Evolutionary conservation across 1,284 basidiomycete genomes (phyloP), one percentile per base, ranked within the genome.

Genomic region (Cryptococcus sp.): DNA sequence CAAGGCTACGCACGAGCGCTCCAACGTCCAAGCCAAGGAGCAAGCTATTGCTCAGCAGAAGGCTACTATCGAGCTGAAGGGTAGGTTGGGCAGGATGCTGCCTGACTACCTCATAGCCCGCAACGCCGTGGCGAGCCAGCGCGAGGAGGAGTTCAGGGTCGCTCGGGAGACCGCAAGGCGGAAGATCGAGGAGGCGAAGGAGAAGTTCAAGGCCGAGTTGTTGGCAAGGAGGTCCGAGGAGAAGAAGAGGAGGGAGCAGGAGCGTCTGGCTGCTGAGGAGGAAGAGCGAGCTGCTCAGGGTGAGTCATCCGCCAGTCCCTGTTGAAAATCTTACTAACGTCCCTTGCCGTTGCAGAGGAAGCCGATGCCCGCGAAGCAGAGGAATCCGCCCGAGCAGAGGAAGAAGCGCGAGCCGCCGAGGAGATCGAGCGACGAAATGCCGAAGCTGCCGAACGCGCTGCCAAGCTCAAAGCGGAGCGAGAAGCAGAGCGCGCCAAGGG

Each of bases 171-270:
- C 78, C 39, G 88, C 93, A 3, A 70, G 81, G 63, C 81, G 80
- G 73, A 91, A 88, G 83, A 88, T 93, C 66, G 88, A 88, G 64
- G 85, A 89, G 71, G 94, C 95, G 79, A 96, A 94, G 83, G 84
- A 84, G 52, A 88, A 87, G 82, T 83, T 88, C 69, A 82, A 82
- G 62, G 82, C 81, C 57, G 78, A 80, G 13, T 76, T 89, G 40
- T 64, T 86, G 20, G 77, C 73, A 47, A 69, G 78, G 64, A 68
- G 73, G 54, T 63, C 66, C 58, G 73, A 83, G 64, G 77, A 82
- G 62, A 82, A 83, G 64, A 88, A 87, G 72, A 84, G 85, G 63
- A 86, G 87, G 75, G 78, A 82, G 55, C 63, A 74, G 55, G 78
- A 77, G 54, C 81, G 82, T 22, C 60, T 58, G 61, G 83, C 83